Base-by-base conservation (phyloP, 257 asterid species). In the Nicotiana sylvestris region DNA sequence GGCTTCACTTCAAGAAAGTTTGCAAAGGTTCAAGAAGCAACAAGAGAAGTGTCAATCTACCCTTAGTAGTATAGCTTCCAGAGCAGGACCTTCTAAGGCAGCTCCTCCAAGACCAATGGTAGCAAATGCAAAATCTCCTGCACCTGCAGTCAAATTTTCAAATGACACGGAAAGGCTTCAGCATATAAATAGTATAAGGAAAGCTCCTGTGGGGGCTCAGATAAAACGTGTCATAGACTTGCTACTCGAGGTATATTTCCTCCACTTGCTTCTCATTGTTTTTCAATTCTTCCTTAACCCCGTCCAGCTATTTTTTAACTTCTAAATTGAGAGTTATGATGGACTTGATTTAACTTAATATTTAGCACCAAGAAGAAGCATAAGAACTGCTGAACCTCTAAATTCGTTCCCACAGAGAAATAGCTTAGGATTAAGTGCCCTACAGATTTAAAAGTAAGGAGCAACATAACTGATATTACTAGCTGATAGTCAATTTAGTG, bases 151-250 rank as follows among this genome's bases (percentile, higher is more conserved):
- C 84, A 94, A 94, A 85, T 96, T 96, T 88, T 96, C 98, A 4
- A 91, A 89, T 81, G 95, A 93, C 81, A 94, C 97, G 1, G 96
- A 90, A 76, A 90, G 97, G 55, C 98, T 96, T 84, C 98, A 93
- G 82, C 92, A 90, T 66, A 94, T 94, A 81, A 91, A 94, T 85
- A 96, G 95, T 90, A 92, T 96, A 80, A 89, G 98, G 89, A 96
- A 96, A 88, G 94, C 92, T 85, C 98, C 99, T 55, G 97, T 90
- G 0, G 98, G 99, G 77, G 92, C 98, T 82, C 99, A 96, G 82
- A 96, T 94, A 57, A 93, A 93, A 84, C 97, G 97, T 84, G 98
- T 94, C n/a, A 93, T 94, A 80, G 90, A 87, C 87, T 89, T 93
- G 89, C 94, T 96, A 72, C 87, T 84, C 78, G 94, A 94, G 97